Conservation (phyloP, 1,284 basidiomycete species). For the Phellopilus nigrolimitatus region DNA sequence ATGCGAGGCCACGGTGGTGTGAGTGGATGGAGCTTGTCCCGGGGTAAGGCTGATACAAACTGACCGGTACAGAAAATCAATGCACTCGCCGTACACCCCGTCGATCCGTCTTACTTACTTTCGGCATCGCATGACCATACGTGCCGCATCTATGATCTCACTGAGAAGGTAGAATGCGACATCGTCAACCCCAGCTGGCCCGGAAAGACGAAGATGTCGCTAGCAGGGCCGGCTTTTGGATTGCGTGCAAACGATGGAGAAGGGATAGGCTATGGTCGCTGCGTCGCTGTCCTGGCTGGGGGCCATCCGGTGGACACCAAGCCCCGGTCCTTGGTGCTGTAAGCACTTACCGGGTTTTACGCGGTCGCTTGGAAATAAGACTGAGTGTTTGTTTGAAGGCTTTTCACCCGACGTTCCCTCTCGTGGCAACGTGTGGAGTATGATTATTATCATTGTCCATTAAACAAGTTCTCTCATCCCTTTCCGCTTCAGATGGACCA, state of each 20-base stretch:
- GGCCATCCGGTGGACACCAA: slow-evolving; percentile 64
- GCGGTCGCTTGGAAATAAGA: not conserved
- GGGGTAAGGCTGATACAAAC: not conserved
- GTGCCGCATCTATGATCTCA: slow-evolving; percentile 18
- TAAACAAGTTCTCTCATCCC: slow-evolving; percentile 2
- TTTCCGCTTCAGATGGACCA: slow-evolving; percentile 58
- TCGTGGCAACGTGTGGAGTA: slow-evolving; percentile 74
- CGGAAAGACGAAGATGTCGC: slow-evolving; percentile 12
- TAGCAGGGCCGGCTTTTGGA: slow-evolving; percentile 66
- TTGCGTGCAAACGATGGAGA: slow-evolving; percentile 54
- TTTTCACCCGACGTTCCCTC: slow-evolving; percentile 55
- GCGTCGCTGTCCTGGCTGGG: slow-evolving; percentile 58
- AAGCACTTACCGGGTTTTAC: slow-evolving; percentile 24
- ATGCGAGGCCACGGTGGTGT: slow-evolving; percentile 19
- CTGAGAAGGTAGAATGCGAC: slow-evolving; percentile 2
- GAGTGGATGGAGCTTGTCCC: not conserved
- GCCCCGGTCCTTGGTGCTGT: slow-evolving; percentile 64
- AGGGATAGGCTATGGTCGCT: slow-evolving; percentile 56
- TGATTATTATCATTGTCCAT: slow-evolving; percentile 24
- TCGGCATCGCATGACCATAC: slow-evolving; percentile 18
- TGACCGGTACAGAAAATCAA: slow-evolving; percentile 14
- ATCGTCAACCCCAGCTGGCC: slow-evolving; percentile 16
- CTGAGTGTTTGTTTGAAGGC: slow-evolving; percentile 31
- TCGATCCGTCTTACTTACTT: slow-evolving; percentile 10
- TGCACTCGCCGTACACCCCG: slow-evolving; percentile 16